These are phyloP conservation scores for Maudiozyma bulderi DNA, from an alignment of 805 yeast species.

Conservation along the genomic window DNA sequence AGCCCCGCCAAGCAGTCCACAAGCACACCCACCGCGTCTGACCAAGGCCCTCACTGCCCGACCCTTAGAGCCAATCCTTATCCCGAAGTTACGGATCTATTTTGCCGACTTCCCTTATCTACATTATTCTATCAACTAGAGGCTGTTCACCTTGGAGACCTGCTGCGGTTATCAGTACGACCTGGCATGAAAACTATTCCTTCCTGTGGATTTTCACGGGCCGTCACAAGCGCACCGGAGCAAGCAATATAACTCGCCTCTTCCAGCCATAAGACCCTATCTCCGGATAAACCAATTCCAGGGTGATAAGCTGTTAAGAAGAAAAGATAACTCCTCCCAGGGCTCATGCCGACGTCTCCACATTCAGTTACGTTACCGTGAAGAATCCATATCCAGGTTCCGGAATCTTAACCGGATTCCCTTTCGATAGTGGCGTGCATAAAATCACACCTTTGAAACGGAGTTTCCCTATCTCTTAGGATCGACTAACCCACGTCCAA, in stretches of 20 bases:
- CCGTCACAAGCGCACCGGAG: constrained; percentile 36
- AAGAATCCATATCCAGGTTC: constrained; percentile 36
- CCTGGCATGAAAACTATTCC: constrained; percentile 34
- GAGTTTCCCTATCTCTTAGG: constrained; percentile 35
- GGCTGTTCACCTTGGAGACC: constrained; percentile 40
- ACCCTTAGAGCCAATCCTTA: constrained; percentile 37
- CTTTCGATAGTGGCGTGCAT: constrained; percentile 31
- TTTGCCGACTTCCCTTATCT: constrained; percentile 38
- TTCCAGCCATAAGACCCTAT: constrained; percentile 34
- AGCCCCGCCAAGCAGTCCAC: constrained; percentile 21
- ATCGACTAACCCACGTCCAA: constrained; percentile 37
- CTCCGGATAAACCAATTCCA: constrained; percentile 36
- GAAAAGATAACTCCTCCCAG: constrained; percentile 38
- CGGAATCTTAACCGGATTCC: constrained; percentile 38
- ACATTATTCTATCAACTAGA: constrained; percentile 37
- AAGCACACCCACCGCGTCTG: constrained; percentile 28
- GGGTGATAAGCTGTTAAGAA: constrained; percentile 35
- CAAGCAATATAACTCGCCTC: constrained; percentile 31
- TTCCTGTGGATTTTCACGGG: constrained; percentile 35
- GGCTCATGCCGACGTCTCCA: constrained; percentile 26
- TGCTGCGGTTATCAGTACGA: constrained; percentile 38
- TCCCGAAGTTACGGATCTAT: constrained; percentile 37
- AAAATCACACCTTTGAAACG: constrained; percentile 30
- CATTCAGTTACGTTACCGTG: constrained; percentile 36
- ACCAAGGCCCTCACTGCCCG: constrained; percentile 32